These are phyloP conservation scores for Torulaspora indica DNA, from an alignment of 805 yeast genomes.

Conservation along the genomic window DNA sequence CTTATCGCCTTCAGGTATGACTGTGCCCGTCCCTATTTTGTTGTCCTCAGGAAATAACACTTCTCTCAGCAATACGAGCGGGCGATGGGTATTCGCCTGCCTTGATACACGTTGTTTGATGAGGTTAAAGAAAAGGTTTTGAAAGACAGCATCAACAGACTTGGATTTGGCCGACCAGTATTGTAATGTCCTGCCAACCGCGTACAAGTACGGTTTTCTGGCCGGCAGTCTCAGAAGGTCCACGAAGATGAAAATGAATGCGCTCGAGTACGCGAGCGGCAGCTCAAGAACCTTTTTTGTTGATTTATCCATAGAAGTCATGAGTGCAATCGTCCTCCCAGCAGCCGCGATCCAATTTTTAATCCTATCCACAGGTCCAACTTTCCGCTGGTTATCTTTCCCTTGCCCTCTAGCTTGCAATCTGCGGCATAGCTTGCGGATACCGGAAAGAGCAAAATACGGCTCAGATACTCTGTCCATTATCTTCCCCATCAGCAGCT, in stretches of 20 bases:
- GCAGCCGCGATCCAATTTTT: conserved; percentile 1
- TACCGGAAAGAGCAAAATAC: conserved; percentile 21
- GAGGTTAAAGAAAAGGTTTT: conserved; percentile 10
- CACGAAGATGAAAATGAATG: conserved; percentile 19
- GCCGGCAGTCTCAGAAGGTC: conserved; percentile 18
- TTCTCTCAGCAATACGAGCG: conserved; percentile 27
- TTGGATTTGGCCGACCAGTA: conserved; percentile 14
- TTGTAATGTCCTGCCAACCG: conserved; percentile 25
- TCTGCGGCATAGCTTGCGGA: conserved; percentile 15
- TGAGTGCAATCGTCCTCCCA: conserved; percentile 1
- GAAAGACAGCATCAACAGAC: conserved; percentile 9
- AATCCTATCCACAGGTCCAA: neutral
- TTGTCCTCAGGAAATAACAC: conserved; percentile 47
- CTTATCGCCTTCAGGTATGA: conserved; percentile 41
- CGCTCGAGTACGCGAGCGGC: conserved; percentile 15
- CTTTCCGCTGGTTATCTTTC: neutral
- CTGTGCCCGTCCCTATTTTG: conserved; percentile 46
- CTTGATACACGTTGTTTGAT: conserved; percentile 3
- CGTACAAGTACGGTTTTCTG: conserved; percentile 35
- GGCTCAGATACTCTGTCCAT: conserved; percentile 29
- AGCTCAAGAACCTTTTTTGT: neutral
- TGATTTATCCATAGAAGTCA: conserved; percentile 4
- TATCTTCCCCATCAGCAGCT: conserved; percentile 25
- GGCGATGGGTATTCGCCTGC: neutral
- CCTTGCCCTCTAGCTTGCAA: neutral